A percentile compares a stretch with the other conserved stretches of the same genome.
phyloP scores from a whole-genome alignment of 306 rosid genomes.

The Casuarina glauca region DNA sequence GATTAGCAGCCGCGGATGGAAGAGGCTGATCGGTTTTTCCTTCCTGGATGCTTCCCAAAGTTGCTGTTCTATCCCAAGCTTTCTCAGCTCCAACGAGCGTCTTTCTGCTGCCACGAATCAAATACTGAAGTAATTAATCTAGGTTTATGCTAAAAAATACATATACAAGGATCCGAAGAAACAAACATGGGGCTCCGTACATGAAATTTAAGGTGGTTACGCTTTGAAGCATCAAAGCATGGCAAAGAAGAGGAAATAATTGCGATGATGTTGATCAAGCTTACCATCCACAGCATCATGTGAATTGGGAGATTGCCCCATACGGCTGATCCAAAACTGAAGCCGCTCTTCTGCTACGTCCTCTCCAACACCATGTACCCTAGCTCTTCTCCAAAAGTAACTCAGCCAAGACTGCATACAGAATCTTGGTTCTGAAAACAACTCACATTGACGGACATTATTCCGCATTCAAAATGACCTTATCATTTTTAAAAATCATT shows the following conservation, averaged over 20 bases:
- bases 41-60: slow-evolving; percentile 99
- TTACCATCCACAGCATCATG: slow-evolving; percentile 98
- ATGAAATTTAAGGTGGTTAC: background rate
- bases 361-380: slow-evolving; percentile 79
- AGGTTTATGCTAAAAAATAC: background rate
- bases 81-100: slow-evolving; percentile 82
- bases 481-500: slow-evolving; percentile 18
- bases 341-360: slow-evolving; percentile 90
- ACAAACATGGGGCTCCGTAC: background rate
- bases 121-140: background rate
- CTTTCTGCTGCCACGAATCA: slow-evolving; percentile 73
- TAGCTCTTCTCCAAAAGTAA: slow-evolving; percentile 97
- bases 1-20: slow-evolving; percentile 42
- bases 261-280: slow-evolving; percentile 21
- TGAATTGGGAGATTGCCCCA: slow-evolving; percentile 73
- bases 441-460: background rate
- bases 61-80: slow-evolving; percentile 87
- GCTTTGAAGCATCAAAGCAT: slow-evolving; percentile 14
- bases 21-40: slow-evolving; percentile 71
- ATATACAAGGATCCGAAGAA: background rate
- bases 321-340: slow-evolving; percentile 78
- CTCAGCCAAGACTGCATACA: slow-evolving; percentile 76
- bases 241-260: background rate
- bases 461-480: slow-evolving; percentile 6
- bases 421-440: slow-evolving; percentile 1